Percentiles rank a stretch among this genome's conserved stretches.
Conservation (phyloP, 345 rosid genomes). For the Camelina laxa region DNA sequence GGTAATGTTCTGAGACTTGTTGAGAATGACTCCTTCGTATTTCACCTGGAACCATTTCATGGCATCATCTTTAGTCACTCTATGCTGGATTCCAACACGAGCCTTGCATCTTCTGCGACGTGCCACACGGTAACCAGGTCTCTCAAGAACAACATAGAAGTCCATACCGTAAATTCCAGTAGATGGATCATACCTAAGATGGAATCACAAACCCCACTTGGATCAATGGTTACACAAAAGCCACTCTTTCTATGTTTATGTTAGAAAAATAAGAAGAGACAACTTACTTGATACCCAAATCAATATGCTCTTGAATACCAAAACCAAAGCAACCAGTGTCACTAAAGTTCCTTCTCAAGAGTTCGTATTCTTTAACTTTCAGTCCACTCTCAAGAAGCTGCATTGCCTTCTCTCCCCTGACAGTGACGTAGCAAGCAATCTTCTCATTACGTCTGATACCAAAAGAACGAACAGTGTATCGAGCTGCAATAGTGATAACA, state of each 20-base stretch:
- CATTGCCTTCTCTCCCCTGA: slow-evolving; percentile 98
- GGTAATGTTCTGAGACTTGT: slow-evolving; percentile 52
- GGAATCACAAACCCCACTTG: background rate
- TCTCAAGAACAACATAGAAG: slow-evolving; percentile 63
- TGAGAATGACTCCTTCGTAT: slow-evolving; percentile 68
- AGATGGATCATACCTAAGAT: slow-evolving; percentile 60
- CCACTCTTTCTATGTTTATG: background rate
- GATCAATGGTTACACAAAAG: background rate
- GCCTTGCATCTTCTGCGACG: slow-evolving; percentile 65
- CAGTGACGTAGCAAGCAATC: slow-evolving; percentile 95
- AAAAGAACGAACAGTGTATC: slow-evolving; percentile 94
- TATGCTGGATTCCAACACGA: slow-evolving; percentile 63
- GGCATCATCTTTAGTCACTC: slow-evolving; percentile 64
- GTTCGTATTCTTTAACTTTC: slow-evolving; percentile 93
- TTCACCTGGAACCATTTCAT: slow-evolving; percentile 73
- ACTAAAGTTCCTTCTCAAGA: slow-evolving; percentile 89
- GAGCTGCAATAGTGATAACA: slow-evolving; percentile 53
- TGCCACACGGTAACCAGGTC: slow-evolving; percentile 64
- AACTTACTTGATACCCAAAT: slow-evolving; percentile 85
- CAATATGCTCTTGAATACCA: slow-evolving; percentile 95
- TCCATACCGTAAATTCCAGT: slow-evolving; percentile 69
- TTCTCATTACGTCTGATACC: slow-evolving; percentile 97
- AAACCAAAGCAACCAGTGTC: slow-evolving; percentile 99
- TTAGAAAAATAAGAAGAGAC: slow-evolving; percentile 21
- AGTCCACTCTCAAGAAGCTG: slow-evolving; percentile 89